These are phyloP conservation scores for Gastroboletus turbinatus DNA, from an alignment of 1,284 basidiomycete genomes.

Conservation along the genomic window DNA sequence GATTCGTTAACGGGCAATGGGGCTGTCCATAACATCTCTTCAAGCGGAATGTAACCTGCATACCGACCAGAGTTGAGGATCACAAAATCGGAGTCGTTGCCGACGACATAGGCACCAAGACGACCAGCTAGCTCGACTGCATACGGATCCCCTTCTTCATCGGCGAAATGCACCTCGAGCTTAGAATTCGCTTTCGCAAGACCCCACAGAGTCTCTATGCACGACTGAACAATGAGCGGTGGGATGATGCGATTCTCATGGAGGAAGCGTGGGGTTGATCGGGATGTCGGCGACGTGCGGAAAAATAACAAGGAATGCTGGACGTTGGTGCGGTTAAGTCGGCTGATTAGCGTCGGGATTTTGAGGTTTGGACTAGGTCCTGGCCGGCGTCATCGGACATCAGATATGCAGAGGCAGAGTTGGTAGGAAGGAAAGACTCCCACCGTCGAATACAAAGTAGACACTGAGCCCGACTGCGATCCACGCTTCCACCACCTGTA, in stretches of 20 bases:
- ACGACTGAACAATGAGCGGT: constrained; percentile 63
- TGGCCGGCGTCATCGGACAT: constrained; percentile 34
- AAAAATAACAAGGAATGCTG: constrained; percentile 78
- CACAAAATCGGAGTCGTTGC: constrained; percentile 82
- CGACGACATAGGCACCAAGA: constrained; percentile 73
- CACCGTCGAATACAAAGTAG: constrained; percentile 92
- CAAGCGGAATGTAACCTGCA: constrained; percentile 77
- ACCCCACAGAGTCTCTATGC: constrained; percentile 56
- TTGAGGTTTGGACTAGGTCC: constrained; percentile 75
- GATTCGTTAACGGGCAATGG: constrained; percentile 26
- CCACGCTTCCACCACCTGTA: constrained; percentile 66
- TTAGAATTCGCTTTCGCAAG: constrained; percentile 39
- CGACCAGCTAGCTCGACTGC: constrained; percentile 81
- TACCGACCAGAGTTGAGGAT: constrained; percentile 74
- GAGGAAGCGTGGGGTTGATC: constrained; percentile 69
- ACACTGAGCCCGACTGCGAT: constrained; percentile 69
- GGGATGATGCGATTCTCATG: constrained; percentile 76
- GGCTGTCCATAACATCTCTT: constrained; percentile 74
- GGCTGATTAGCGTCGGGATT: constrained; percentile 65
- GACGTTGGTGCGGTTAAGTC: constrained; percentile 58
- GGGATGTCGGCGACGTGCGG: constrained; percentile 72
- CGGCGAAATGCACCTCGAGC: constrained; percentile 68
- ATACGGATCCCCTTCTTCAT: constrained; percentile 86
- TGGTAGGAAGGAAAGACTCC: constrained; percentile 24
- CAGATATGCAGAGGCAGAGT: constrained; percentile 9